Base-by-base conservation (phyloP, 805 yeast genomes). In the Barnettozyma siamensis region DNA sequence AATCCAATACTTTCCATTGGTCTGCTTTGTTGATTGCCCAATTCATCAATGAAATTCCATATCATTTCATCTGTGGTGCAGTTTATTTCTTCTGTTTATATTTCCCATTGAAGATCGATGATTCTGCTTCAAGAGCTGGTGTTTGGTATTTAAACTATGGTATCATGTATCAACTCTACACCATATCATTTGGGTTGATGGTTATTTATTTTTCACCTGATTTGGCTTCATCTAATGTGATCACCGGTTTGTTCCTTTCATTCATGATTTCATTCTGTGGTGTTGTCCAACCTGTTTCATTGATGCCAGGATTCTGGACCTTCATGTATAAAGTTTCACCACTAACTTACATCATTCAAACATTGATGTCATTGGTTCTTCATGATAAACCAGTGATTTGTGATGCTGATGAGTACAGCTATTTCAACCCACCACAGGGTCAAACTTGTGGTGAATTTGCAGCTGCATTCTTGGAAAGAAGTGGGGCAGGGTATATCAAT, bases 1-100 rank as follows among this genome's bases (percentile, higher is more conserved):
- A 79, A 43, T 79, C 88, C 3, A 81, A 80, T 55, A 84, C 87
- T 13, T 83, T 75, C 65, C 83, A 80, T 53, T 83, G 89, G 89
- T 68, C 80, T 13, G 62, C 75, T 33, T 63, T 83, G 59, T 54
- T 80, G 37, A 35, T 80, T 21, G 63, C 82, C 9, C 80, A 80
- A 51, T 64, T 65, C 38, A 19, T 76, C 4, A 70, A 70, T 44
- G 93, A 83, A 57, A 49, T 80, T 21, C 88, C 89, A 2, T 79
- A 78, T 58, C 73, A 73, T 44, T 48, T 72, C 27, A 41, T 72
- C 18, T 61, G 69, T 51, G 64, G 73, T 27, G 73, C 83, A 12
- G 34, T 83, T 24, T 72, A 74, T 34, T 80, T 64, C 61, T 64
- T 73, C 47, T 70, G 78, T 46, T 64, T 63, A 64, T 79, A 75